phyloP scores from a whole-genome alignment of 371 early-diverging fungal genomes.

The Parasitella parasitica region DNA sequence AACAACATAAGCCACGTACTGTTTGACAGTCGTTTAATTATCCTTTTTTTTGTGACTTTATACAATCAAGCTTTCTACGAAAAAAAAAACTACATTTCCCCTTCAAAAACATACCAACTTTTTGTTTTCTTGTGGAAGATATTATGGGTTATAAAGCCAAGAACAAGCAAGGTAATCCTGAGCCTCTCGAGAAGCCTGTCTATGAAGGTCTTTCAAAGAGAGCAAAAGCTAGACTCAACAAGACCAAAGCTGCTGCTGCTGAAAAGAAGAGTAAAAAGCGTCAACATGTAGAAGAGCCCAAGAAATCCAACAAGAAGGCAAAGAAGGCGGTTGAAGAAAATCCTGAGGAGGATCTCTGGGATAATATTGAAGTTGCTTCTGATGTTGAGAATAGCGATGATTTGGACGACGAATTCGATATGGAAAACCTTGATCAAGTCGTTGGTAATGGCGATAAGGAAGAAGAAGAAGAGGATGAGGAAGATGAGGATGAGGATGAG shows the following conservation, averaged over 20 bases:
- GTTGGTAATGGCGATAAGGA: constrained; percentile 31
- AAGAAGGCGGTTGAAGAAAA: neutral
- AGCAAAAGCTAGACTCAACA: constrained; percentile 28
- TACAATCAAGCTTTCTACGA: neutral
- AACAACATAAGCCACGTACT: neutral
- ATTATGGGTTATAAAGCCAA: constrained; percentile 62
- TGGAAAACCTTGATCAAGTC: constrained; percentile 13
- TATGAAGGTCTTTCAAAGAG: constrained; percentile 31
- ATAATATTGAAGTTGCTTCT: constrained; percentile 53
- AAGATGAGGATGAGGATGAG: constrained; percentile 31
- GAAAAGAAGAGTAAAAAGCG: constrained; percentile 25
- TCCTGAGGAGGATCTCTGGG: constrained; percentile 40
- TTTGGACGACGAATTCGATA: constrained; percentile 30
- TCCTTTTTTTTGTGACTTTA: constrained; percentile 4
- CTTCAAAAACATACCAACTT: constrained; percentile 1
- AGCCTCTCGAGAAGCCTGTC: constrained; percentile 41
- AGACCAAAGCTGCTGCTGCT: constrained; percentile 33
- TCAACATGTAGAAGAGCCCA: constrained; percentile 38
- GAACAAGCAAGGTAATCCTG: constrained; percentile 67
- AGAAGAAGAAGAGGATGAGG: constrained; percentile 46
- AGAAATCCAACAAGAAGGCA: constrained; percentile 29
- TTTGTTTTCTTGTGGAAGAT: neutral
- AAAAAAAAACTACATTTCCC: neutral
- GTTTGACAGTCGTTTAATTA: neutral
- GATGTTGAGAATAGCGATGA: constrained; percentile 50